Evolutionary conservation across 192 early-diverging fungal species (phyloP), one percentile per base, ranked within the genome.

Genomic region (Coemansia sp.): DNA sequence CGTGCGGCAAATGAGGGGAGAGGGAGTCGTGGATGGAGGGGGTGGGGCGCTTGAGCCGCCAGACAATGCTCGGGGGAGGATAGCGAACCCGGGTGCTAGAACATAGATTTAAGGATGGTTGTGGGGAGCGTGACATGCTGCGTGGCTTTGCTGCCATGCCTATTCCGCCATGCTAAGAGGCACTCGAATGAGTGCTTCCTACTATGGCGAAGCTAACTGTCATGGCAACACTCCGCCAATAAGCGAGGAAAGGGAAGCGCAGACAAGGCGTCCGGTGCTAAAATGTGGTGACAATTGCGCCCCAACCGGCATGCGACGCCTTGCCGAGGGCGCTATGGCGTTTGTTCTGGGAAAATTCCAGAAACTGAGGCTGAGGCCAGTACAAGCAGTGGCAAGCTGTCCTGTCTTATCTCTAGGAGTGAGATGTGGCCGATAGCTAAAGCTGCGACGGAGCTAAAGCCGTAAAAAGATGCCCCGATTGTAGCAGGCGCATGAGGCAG

Each of bases 61-160:
- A 24, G 43, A 57, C 68, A 70, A 70, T 64, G 32, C 51, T 2
- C 27, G 22, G 42, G 43, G 62, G 27, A 42, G 40, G 61, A 56
- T 59, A 29, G 61, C 56, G 40, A 27, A 64, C 40, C 35, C 43
- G 45, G 36, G 36, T 32, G 35, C 20, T 6, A 58, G n/a, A 38
- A 10, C 32, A 47, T 54, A 59, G 20, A 54, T 47, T 38, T 51
- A 41, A 46, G 49, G 38, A 61, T 37, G 53, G n/a, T 35, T 37
- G 59, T 27, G 12, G 29, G 42, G n/a, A 40, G 69, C 69, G 38
- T 71, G 69, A 64, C 57, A 37, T 27, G 43, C 53, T 64, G 69
- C 69, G 62, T 71, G 73, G 73, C 73, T 75, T 75, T 59, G 61
- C 54, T 36, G 62, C 67, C 66, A 56, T 64, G 36, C 10, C 37